Evolutionary conservation across 1,139 yeast species (phyloP).

Genomic region (Magnusiomyces suaveolens): DNA sequence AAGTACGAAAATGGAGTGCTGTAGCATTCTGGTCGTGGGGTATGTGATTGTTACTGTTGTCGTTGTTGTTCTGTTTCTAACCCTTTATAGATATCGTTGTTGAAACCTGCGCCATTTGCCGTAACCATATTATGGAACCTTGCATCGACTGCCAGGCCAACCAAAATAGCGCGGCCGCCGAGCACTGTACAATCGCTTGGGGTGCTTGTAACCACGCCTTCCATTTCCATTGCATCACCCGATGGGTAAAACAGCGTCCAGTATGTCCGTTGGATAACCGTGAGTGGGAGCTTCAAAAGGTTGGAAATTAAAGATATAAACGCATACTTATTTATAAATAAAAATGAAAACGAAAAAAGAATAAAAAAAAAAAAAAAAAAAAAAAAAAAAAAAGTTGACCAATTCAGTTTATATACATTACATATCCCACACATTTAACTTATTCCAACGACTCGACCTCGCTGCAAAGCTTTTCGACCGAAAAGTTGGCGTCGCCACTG

Average conservation of each 20-base stretch:
- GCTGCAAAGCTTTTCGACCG: slow-evolving; percentile 53
- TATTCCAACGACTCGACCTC: slow-evolving; percentile 65
- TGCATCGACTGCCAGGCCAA: slow-evolving; percentile 94
- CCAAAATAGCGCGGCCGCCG: slow-evolving; percentile 54
- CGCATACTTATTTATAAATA: no score
- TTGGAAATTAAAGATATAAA: slow-evolving; percentile 60
- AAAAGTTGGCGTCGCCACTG: slow-evolving; percentile 52
- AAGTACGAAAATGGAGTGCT: slow-evolving; percentile 79
- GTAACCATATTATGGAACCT: slow-evolving; percentile 97
- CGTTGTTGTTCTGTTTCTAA: neutral
- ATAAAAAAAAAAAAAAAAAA: no score
- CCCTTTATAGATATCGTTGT: slow-evolving; percentile 61
- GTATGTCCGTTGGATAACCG: slow-evolving; percentile 95
- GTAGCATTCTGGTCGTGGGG: slow-evolving; percentile 99
- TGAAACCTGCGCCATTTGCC: slow-evolving; percentile 95
- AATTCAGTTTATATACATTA: no score
- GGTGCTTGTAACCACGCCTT: slow-evolving; percentile 93
- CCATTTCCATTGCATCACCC: slow-evolving; percentile 88
- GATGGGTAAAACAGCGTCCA: slow-evolving; percentile 95
- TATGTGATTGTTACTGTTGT: slow-evolving; percentile 30
- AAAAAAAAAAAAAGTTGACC: no score
- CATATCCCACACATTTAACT: neutral
- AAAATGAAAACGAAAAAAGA: neutral
- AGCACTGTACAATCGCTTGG: slow-evolving; percentile 94
- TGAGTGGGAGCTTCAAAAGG: slow-evolving; percentile 72